Evolutionary conservation across 2,329 filamentous ascomycete genomes (phyloP), one percentile per base, ranked within the genome.

Genomic region (Ceratocystis harringtonii): DNA sequence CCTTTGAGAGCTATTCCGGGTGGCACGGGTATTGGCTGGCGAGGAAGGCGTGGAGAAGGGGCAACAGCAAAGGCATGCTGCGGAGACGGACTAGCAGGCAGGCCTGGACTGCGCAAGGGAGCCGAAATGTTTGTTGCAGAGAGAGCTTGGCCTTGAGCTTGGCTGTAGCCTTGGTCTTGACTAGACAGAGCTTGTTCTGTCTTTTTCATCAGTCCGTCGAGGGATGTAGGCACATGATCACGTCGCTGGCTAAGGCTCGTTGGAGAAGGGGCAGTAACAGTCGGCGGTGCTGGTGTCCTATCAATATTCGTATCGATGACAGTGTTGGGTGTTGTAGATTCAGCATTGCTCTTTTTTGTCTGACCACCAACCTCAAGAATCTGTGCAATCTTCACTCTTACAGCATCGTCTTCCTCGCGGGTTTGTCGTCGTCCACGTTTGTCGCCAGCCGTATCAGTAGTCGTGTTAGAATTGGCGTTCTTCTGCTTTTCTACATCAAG

Each of bases 401-500:
- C 83, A 65, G 81, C 81, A 70, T 96, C 90, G 71, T 96, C 92
- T 68, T 96, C 90, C 73, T 92, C 90, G 63, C 92, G 83, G 2
- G 91, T 96, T 74, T 88, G 90, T 70, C 90, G 81, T 67, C 91
- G 83, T 7, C 91, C 92, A 68, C 92, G 82, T 63, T 84, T 78
- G 12, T 81, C 78, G 0, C 81, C 77, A 62, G 86, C 3, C 10
- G 36, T 41, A 3, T 41, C 36, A 41, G 36, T 4, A 12, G 10
- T 5, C 10, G 12, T 41, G 36, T 3, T 41, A 15, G 36, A 41
- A 15, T 15, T 15, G 8, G 1, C 12, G 10, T 4, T 15, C 10
- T 15, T 41, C 12, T 41, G 36, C 10, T 78, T 68, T 88, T 85
- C 57, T 86, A 87, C 84, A 68, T 89, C 86, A 12, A 90, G 75